phyloP scores from a whole-genome alignment of 441 rosid genomes.

The Adansonia grandidieri region DNA sequence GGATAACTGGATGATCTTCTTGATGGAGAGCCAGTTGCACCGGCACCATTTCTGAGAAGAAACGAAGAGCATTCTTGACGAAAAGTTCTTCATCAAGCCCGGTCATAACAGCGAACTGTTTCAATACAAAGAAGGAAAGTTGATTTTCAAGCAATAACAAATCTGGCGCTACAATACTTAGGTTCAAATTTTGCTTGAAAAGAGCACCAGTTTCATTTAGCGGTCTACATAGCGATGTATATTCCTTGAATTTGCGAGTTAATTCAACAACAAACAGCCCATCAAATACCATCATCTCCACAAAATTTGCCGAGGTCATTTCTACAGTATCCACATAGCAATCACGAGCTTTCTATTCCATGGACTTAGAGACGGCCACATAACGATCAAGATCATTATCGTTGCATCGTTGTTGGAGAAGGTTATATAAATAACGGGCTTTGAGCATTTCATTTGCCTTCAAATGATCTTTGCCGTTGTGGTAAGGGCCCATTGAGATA shows the following conservation, averaged over 20 bases:
- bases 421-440: not conserved
- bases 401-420: no score
- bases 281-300: not conserved
- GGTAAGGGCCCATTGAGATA: constrained; percentile 36
- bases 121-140: not conserved
- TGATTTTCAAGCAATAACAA: not conserved
- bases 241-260: not conserved
- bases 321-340: not conserved
- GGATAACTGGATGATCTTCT: not conserved
- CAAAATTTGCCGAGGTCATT: not conserved
- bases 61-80: not conserved
- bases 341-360: not conserved
- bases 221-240: no score
- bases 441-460: not conserved
- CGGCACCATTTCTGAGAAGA: not conserved
- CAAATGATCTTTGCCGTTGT: constrained; percentile 18
- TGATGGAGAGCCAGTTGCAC: not conserved
- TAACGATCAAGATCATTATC: not conserved
- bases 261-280: not conserved
- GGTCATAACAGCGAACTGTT: not conserved
- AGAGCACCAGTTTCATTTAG: no score
- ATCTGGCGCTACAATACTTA: not conserved
- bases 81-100: not conserved
- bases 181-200: not conserved
- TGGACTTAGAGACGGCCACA: not conserved